A percentile compares a stretch with the other conserved stretches of the same genome.
phyloP scores from a whole-genome alignment of 1,284 basidiomycete species.

The Cutaneotrichosporon sp. region DNA sequence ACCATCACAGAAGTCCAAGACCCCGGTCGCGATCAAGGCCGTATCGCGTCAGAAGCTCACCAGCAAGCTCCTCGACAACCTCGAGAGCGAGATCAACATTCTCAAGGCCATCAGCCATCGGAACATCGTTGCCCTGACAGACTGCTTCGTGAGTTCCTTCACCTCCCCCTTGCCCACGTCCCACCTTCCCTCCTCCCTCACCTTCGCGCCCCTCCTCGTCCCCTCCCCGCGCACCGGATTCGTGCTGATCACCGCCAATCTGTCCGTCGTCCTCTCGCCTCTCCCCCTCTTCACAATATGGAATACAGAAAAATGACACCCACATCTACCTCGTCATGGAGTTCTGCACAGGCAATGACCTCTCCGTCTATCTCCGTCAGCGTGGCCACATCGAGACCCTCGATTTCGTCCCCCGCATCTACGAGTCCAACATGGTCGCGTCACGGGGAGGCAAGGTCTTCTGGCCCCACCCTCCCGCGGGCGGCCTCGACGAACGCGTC shows the following conservation, averaged over 20 bases:
- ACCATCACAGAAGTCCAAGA: constrained; percentile 64
- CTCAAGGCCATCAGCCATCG: constrained; percentile 90
- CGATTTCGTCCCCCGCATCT: constrained; percentile 67
- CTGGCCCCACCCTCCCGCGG: constrained; percentile 86
- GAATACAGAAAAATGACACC: constrained; percentile 85
- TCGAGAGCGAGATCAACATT: constrained; percentile 96
- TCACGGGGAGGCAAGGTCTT: constrained; percentile 63
- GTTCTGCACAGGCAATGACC: constrained; percentile 92
- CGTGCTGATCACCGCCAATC: constrained; percentile 1
- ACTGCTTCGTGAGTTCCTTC: constrained; percentile 68
- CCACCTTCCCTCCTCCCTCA: not conserved
- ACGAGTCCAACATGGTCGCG: constrained; percentile 55
- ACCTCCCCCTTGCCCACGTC: too few relatives aligned
- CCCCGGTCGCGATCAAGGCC: constrained; percentile 90
- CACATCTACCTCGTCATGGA: constrained; percentile 99
- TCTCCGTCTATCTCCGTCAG: constrained; percentile 95
- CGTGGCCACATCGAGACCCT: constrained; percentile 81
- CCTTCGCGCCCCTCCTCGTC: not conserved
- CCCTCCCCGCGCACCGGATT: not conserved
- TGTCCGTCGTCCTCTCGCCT: not conserved
- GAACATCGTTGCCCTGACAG: constrained; percentile 89
- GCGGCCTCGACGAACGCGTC: constrained; percentile 86
- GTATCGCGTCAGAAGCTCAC: constrained; percentile 87
- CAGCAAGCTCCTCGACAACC: constrained; percentile 91
- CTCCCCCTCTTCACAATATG: constrained; percentile 44